Base-by-base conservation (phyloP, 2,329 filamentous ascomycete genomes). In the Fusarium pseudocircinatum region DNA sequence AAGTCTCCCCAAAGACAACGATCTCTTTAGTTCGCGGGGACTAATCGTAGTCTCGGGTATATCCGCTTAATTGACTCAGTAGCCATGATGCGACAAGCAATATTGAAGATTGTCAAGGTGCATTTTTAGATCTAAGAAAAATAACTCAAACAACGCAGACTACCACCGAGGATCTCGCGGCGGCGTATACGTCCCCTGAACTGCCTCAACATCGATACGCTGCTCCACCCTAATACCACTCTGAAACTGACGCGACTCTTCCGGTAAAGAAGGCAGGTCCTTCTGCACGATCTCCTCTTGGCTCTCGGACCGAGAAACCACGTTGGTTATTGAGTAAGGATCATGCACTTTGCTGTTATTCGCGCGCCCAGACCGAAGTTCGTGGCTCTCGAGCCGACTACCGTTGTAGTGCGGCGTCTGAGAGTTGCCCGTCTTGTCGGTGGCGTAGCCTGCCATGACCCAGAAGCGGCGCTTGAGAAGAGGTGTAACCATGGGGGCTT, bases 401-500 rank as follows among this genome's bases (percentile, higher is more conserved):
- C 44, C 39, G 6, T 40, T 46, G 16, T 60, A 54, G 22, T 63
- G 53, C 2, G 61, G 30, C 14, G n/a, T 32, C 39, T 52, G 42
- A 4, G 58, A 69, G 4, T 22, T 20, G 4, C 49, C 43, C 0
- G 43, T 6, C 8, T 24, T 62, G 2, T 53, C 32, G 0, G 65
- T 60, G 7, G 34, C 47, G 26, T 66, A 56, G 10, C 64, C 50
- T 0, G 53, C 44, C 22, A 50, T n/a, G 2, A 44, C 39, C 79
- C 79, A 80, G 59, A 80, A 79, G 13, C 69, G 72, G 13, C 69
- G 75, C 36, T 66, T 76, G 37, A 78, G 63, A 2, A 79, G 64
- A 1, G 82, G 81, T 4, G 76, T 74, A 1, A 83, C 72, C 73
- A 84, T 81, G 5, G 82, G 81, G 1, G 81, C 79, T 49, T 83